Conservation (phyloP, 2,329 filamentous ascomycete genomes). For the Pseudofabraea citricarpa region DNA sequence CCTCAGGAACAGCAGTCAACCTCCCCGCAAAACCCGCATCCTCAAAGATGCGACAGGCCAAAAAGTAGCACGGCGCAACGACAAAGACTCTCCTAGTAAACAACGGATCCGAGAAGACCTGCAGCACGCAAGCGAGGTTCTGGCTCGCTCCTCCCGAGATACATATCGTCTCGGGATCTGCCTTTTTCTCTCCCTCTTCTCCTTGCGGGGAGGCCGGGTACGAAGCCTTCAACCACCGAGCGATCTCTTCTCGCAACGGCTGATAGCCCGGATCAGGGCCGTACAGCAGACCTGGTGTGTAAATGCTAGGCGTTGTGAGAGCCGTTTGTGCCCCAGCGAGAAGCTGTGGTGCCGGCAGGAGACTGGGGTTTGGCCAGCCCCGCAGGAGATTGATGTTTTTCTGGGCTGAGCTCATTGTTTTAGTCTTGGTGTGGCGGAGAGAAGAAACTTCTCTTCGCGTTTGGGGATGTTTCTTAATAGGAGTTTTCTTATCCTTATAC, state of each 20-base stretch:
- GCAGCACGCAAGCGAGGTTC: constrained; percentile 70
- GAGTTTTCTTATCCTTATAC: no score
- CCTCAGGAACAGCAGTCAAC: constrained; percentile 68
- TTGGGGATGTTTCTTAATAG: no score
- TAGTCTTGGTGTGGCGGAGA: no score
- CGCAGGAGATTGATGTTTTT: constrained; percentile 53
- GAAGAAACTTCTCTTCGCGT: no score
- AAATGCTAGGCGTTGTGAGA: constrained; percentile 54
- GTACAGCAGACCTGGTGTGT: constrained; percentile 66
- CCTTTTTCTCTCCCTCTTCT: not conserved
- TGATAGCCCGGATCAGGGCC: constrained; percentile 72
- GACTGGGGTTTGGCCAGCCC: constrained; percentile 56
- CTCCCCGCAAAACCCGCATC: constrained; percentile 70
- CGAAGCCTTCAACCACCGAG: constrained; percentile 63
- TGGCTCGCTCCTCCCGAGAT: constrained; percentile 85
- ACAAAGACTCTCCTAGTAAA: constrained; percentile 76
- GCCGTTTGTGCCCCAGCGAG: constrained; percentile 44
- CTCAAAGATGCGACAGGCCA: constrained; percentile 81
- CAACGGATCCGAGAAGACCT: constrained; percentile 74
- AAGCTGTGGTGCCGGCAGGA: constrained; percentile 30
- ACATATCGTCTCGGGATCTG: constrained; percentile 58
- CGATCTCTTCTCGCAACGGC: constrained; percentile 63
- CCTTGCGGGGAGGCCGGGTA: constrained; percentile 29
- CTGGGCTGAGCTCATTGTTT: not conserved
- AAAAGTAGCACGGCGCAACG: constrained; percentile 75